Evolutionary conservation across 352 stramenopile genomes (phyloP), one percentile per base, ranked within the genome.

Genomic region (Elongisporangium anandrum): DNA sequence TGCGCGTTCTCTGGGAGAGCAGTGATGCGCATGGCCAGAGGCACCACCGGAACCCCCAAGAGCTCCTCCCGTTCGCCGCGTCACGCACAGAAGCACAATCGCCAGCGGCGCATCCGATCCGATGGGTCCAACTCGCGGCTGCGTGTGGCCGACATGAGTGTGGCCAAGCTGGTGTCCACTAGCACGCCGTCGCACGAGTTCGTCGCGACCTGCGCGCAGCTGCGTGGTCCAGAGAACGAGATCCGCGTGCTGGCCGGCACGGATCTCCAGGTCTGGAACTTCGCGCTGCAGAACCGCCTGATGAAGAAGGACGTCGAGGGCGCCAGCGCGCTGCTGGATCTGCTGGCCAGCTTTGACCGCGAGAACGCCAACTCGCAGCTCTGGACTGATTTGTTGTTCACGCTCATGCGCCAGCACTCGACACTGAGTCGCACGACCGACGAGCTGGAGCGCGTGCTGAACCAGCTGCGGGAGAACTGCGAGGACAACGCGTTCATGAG

Each of bases 301-400:
- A 24, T 69, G 52, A 41, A 63, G 5, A 54, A 65, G 23, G 82
- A 92, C 65, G 71, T 75, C 3, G 58, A 53, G 17, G 77, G 80
- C 13, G 78, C 82, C 3, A 64, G 68, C 0, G 70, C 76, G 51
- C 57, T 92, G 55, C 62, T 92, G 56, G 63, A 64, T 23, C 67
- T 90, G n/a, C 56, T 90, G 47, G 59, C 66, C 13, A 58, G 54
- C 50, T 85, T 88, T 19, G 61, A 54, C 9, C 54, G 56, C 12
- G 69, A 83, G 61, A 85, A 88, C 58, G 68, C 77, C 4, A 87
- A 63, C 55, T 69, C 76, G 59, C 61, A 72, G 63, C 63, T 92
- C 38, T 92, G 82, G 82, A 83, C 61, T 6, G 82, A 92, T 58
- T 34, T 92, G 63, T 67, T 92, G 17, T 92, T 90, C 74, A 81